Conservation (phyloP, 768 basidiomycete species). For the Boletus reticulatus region DNA sequence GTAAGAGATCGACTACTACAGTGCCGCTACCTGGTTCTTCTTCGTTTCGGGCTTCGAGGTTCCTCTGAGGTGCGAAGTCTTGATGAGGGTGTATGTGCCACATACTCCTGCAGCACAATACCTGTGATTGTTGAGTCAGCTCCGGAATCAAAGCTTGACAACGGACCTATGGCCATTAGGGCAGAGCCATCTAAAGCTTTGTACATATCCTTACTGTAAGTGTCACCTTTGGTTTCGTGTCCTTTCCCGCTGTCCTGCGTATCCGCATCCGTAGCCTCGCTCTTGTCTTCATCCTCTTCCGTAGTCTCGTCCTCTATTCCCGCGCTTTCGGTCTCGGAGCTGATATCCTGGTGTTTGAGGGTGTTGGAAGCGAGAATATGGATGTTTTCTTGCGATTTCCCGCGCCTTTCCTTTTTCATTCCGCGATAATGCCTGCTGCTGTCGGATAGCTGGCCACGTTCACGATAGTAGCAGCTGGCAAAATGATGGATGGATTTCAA, state of each 20-base stretch:
- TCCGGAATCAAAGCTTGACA: neutral
- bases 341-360: neutral
- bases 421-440: conserved; percentile 45
- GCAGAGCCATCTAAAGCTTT: conserved; percentile 71
- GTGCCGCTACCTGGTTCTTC: neutral
- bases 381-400: conserved; percentile 13
- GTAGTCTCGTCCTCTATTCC: conserved; percentile 15
- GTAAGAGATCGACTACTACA: neutral
- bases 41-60: conserved; percentile 5
- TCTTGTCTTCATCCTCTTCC: conserved; percentile 16
- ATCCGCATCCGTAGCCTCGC: conserved; percentile 3
- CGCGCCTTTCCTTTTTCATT: conserved; percentile 36
- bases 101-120: conserved; percentile 67
- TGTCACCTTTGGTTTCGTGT: conserved; percentile 1
- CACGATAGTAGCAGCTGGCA: conserved; percentile 55
- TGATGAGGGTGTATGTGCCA: conserved; percentile 35
- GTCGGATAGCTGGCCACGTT: conserved; percentile 58
- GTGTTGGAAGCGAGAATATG: conserved; percentile 21
- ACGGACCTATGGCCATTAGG: conserved; percentile 66
- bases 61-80: neutral
- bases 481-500: conserved; percentile 53
- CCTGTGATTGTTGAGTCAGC: conserved; percentile 36
- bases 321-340: conserved; percentile 10
- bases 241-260: conserved; percentile 7
- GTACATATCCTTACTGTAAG: conserved; percentile 59